Conservation (phyloP, 306 rosid species). For the Heteromeles arbutifolia region DNA sequence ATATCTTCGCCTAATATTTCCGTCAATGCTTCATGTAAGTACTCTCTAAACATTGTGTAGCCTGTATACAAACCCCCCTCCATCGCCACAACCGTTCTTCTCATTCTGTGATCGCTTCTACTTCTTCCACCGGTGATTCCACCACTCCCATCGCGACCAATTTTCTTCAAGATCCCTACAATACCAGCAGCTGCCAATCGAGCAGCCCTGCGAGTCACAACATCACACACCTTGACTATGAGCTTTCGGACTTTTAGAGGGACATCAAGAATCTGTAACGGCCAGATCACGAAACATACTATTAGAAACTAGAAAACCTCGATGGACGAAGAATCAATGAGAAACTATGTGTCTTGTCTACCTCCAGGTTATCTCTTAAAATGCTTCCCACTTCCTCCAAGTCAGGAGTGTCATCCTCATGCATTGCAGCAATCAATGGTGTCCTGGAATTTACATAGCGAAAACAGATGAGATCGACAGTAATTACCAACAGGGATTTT, state of each 20-base stretch:
- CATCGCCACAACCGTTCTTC: slow-evolving; percentile 68
- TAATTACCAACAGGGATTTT: neutral
- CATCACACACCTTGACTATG: slow-evolving; percentile 68
- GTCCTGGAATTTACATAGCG: slow-evolving; percentile 44
- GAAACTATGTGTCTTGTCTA: slow-evolving; percentile 11
- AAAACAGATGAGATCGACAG: neutral
- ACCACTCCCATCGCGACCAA: slow-evolving; percentile 80
- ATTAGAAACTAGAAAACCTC: neutral
- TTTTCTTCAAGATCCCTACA: slow-evolving; percentile 85
- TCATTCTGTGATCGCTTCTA: slow-evolving; percentile 51
- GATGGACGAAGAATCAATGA: no score
- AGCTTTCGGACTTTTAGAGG: slow-evolving; percentile 67
- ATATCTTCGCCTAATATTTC: slow-evolving; percentile 78
- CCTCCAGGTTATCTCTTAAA: slow-evolving; percentile 61
- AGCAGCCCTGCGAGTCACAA: slow-evolving; percentile 80
- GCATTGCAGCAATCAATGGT: slow-evolving; percentile 79
- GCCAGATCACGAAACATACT: slow-evolving; percentile 6
- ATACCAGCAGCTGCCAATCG: slow-evolving; percentile 89
- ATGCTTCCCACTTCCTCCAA: slow-evolving; percentile 58
- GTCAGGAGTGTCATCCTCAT: slow-evolving; percentile 73
- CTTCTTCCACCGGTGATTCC: slow-evolving; percentile 72
- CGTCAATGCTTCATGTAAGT: slow-evolving; percentile 61
- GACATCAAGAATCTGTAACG: slow-evolving; percentile 53
- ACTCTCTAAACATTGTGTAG: slow-evolving; percentile 66
- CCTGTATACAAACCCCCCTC: slow-evolving; percentile 77